Evolutionary conservation across 2,329 filamentous ascomycete species (phyloP).

Genomic region (Zymoseptoria pseudotritici): DNA sequence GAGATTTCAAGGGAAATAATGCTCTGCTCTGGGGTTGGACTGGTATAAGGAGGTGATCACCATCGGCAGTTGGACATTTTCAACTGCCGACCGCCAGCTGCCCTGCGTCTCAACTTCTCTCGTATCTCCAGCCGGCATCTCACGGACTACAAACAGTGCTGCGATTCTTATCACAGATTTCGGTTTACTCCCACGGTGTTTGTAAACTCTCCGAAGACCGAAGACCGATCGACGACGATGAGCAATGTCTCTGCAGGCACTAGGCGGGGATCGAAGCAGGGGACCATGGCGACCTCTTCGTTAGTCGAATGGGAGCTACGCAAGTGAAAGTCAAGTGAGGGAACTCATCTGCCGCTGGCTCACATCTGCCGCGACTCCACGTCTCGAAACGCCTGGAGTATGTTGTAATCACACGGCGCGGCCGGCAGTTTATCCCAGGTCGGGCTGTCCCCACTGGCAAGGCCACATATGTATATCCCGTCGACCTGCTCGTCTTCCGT

Average conservation of each 20-base stretch:
- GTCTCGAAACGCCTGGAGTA: neutral
- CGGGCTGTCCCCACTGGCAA: neutral
- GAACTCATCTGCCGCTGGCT: neutral
- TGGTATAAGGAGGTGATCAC: neutral
- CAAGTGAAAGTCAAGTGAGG: neutral
- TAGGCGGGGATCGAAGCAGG: neutral
- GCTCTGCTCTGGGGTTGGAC: neutral
- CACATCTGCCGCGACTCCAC: conserved; percentile 3
- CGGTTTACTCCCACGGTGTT: neutral
- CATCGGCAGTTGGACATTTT: neutral
- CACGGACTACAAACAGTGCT: neutral
- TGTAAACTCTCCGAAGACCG: neutral
- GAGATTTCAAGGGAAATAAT: neutral
- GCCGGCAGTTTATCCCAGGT: neutral
- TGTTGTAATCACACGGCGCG: neutral
- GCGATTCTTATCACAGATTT: neutral
- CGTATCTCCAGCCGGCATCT: neutral
- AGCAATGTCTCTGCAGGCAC: neutral
- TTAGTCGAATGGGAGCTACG: neutral
- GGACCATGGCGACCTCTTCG: neutral
- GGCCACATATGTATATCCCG: neutral
- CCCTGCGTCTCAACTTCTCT: neutral
- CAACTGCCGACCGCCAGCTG: neutral
- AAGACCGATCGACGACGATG: neutral
- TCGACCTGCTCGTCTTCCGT: neutral